These are phyloP conservation scores for Flaveria sonorensis DNA, from an alignment of 129 eudicot genomes.

Conservation along the genomic window DNA sequence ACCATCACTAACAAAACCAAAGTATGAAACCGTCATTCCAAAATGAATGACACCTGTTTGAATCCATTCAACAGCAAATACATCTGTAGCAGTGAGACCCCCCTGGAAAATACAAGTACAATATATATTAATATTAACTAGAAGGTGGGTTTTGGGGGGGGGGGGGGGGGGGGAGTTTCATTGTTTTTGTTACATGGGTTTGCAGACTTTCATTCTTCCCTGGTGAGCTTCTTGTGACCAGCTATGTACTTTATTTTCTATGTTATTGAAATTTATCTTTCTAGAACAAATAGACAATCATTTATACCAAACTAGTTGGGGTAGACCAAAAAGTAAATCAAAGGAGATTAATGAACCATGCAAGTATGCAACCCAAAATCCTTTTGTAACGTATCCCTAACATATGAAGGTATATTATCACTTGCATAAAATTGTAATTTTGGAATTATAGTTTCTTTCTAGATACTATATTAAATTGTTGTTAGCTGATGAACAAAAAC, in stretches of 20 bases:
- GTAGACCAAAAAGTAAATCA: background rate
- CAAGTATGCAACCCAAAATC: background rate
- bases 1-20: slow-evolving; percentile 97
- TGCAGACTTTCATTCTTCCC: background rate
- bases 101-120: slow-evolving; percentile 60
- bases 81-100: slow-evolving; percentile 97
- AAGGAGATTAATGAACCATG: background rate
- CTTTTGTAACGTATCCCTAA: background rate
- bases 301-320: background rate
- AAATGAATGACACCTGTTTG: slow-evolving; percentile 89
- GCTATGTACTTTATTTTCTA: background rate
- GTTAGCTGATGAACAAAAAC: background rate
- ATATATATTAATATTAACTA: slow-evolving; percentile 14
- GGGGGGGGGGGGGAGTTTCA: too few relatives aligned
- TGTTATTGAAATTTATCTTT: background rate
- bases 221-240: background rate
- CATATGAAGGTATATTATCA: too few relatives aligned
- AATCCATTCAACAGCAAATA: slow-evolving; percentile 93
- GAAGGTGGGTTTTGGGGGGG: too few relatives aligned
- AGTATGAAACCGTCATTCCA: slow-evolving; percentile 93
- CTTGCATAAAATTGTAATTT: too few relatives aligned
- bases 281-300: background rate
- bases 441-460: too few relatives aligned
- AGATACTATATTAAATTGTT: background rate
- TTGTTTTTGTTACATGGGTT: too few relatives aligned